Base-by-base conservation (phyloP, 1,284 basidiomycete genomes). In the Ustilago sp. region DNA sequence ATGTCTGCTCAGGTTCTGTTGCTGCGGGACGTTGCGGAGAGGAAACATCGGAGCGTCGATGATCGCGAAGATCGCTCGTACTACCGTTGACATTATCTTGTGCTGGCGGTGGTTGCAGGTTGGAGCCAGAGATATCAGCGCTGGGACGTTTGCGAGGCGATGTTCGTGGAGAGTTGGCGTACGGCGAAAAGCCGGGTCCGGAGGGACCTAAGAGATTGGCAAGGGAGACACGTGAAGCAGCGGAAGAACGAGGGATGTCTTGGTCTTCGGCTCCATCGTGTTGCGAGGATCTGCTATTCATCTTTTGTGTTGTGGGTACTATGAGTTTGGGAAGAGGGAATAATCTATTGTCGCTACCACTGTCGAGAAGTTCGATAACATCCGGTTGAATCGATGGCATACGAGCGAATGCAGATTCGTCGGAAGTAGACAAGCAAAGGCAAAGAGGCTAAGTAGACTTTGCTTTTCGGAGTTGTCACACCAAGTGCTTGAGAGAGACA, bases 181-280 rank as follows among this genome's bases (percentile, higher is more conserved):
- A 68, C 5, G 71, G 68, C 19, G 75, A 74, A 36, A 68, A 67
- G 45, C 71, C 71, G 12, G 75, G 75, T 12, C 75, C 75, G 12
- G 48, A 57, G 32, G 75, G 75, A 3, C 75, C 75, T 28, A 77
- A 41, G 17, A 77, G 68, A 23, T 77, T 77, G 50, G 75, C 75
- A 6, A 77, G 59, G 2, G 68, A 74, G 32, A 77, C 71, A 8
- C 71, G 63, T 35, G 75, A 77, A 12, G 67, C 75, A 45, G 75
- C 75, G 8, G 67, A 59, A 19, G 67, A 66, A 5, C 63, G 66
- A 36, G 66, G 63, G 63, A 68, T 66, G 54, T 77, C 75, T 47
- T 69, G 63, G 38, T 67, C 70, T 3, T 70, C 69, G 34, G 38
- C 57, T 13, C 41, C 43, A n/a, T 57, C 45, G 31, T 45, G n/a